Conservation (phyloP, 1,284 basidiomycete genomes). For the Ceratobasidium sp. region DNA sequence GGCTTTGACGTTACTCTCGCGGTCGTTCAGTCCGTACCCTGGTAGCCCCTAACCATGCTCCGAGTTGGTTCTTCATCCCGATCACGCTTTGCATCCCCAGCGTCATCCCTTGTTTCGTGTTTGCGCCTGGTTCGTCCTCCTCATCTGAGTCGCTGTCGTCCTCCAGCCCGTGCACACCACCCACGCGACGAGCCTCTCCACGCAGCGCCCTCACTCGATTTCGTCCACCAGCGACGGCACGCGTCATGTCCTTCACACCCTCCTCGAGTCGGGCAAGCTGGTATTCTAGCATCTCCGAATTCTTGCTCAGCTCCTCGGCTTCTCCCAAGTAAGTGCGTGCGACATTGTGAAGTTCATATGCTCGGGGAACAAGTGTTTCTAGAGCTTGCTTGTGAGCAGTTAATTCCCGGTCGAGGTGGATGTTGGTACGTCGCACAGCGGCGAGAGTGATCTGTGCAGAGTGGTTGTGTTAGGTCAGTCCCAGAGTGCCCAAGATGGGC, state of each 20-base stretch:
- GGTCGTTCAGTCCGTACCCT: constrained; percentile 21
- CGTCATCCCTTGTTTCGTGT: constrained; percentile 3
- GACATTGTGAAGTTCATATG: constrained; percentile 27
- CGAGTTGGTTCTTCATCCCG: constrained; percentile 21
- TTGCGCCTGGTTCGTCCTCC: constrained; percentile 9
- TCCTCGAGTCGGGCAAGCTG: constrained; percentile 43
- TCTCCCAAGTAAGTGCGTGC: constrained; percentile 36
- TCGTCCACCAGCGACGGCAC: constrained; percentile 39
- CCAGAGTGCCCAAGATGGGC: neutral
- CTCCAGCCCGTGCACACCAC: constrained; percentile 40
- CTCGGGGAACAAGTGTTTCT: constrained; percentile 35
- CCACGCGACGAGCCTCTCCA: constrained; percentile 26
- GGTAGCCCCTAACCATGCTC: constrained; percentile 22
- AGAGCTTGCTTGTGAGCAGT: constrained; percentile 43
- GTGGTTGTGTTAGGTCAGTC: neutral
- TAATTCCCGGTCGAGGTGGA: constrained; percentile 37
- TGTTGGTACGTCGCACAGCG: constrained; percentile 42
- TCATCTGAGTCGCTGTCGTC: constrained; percentile 39
- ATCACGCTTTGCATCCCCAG: constrained; percentile 35
- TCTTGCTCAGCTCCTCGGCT: constrained; percentile 40
- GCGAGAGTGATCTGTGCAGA: constrained; percentile 30
- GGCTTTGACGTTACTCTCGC: neutral
- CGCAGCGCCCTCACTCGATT: constrained; percentile 36
- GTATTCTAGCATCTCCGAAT: constrained; percentile 43
- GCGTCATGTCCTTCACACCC: constrained; percentile 40